Conservation (phyloP, 768 basidiomycete genomes). For the Mycena alexandri region DNA sequence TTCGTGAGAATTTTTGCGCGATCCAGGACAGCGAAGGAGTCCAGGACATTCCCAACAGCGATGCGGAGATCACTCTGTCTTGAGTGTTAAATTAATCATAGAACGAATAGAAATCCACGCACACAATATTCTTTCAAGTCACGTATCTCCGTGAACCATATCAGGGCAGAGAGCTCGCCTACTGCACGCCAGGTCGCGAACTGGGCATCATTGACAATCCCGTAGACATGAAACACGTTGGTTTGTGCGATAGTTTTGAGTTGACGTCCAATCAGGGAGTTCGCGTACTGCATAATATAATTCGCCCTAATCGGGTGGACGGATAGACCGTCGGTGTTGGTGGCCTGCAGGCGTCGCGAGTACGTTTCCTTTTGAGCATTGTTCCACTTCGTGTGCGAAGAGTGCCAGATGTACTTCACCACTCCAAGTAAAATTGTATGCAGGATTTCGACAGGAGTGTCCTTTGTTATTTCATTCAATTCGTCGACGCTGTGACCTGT, state of each 20-base stretch:
- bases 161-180: conserved; percentile 39
- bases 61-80: conserved; percentile 3
- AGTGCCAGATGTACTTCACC: conserved; percentile 49
- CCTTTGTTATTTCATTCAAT: no score
- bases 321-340: conserved; percentile 35
- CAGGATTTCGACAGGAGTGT: conserved; percentile 44
- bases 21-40: conserved; percentile 15
- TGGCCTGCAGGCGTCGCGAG: conserved; percentile 38
- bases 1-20: conserved; percentile 18
- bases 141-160: conserved; percentile 47
- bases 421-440: conserved; percentile 47
- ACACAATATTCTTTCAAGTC: conserved; percentile 42
- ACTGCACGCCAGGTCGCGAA: conserved; percentile 41
- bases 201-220: conserved; percentile 38
- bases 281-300: conserved; percentile 47
- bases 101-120: background rate
- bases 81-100: background rate
- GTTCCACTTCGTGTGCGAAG: conserved; percentile 36
- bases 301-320: conserved; percentile 36
- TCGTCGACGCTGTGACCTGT: no score
- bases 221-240: conserved; percentile 43
- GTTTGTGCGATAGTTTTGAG: conserved; percentile 46
- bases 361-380: conserved; percentile 33
- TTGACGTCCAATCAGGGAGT: conserved; percentile 45
- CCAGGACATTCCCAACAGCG: conserved; percentile 18